A percentile compares a stretch with the other conserved stretches of the same genome.
Conservation (phyloP, 345 rosid genomes). For the Reutealis trisperma region DNA sequence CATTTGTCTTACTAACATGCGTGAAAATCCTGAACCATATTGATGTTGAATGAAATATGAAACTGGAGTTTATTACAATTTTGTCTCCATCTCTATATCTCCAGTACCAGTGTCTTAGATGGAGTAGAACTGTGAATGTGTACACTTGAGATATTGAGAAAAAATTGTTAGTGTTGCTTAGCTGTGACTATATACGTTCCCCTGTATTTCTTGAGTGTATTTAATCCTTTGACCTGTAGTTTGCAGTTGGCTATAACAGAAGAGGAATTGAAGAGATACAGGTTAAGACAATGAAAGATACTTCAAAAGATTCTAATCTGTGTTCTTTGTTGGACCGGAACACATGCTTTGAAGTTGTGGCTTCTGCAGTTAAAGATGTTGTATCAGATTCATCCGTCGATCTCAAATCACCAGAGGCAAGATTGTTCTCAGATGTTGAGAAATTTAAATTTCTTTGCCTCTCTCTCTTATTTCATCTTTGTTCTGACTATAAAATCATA, state of each 20-base stretch:
- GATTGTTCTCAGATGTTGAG: background rate
- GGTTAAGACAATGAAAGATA: conserved; percentile 42
- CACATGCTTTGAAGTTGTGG: conserved; percentile 77
- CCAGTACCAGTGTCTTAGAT: too few relatives aligned
- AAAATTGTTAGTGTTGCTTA: background rate
- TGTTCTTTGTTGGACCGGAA: conserved; percentile 63
- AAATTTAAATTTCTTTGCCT: background rate
- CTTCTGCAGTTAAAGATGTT: conserved; percentile 76
- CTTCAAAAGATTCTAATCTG: conserved; percentile 36
- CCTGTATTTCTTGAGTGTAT: background rate
- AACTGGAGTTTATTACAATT: background rate
- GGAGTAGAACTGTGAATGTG: background rate
- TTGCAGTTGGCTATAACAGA: conserved; percentile 87
- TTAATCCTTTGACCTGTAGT: conserved; percentile 37
- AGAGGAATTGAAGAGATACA: conserved; percentile 76
- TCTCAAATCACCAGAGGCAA: conserved; percentile 86
- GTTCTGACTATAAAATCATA: conserved; percentile 9
- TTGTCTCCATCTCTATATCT: background rate
- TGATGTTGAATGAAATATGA: background rate
- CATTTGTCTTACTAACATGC: background rate
- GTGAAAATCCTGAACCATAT: background rate
- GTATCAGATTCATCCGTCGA: conserved; percentile 79
- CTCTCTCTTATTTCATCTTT: background rate
- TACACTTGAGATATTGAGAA: background rate
- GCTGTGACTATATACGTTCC: background rate